phyloP scores from a whole-genome alignment of 805 yeast genomes.

The Blastobotrys terrestris region DNA sequence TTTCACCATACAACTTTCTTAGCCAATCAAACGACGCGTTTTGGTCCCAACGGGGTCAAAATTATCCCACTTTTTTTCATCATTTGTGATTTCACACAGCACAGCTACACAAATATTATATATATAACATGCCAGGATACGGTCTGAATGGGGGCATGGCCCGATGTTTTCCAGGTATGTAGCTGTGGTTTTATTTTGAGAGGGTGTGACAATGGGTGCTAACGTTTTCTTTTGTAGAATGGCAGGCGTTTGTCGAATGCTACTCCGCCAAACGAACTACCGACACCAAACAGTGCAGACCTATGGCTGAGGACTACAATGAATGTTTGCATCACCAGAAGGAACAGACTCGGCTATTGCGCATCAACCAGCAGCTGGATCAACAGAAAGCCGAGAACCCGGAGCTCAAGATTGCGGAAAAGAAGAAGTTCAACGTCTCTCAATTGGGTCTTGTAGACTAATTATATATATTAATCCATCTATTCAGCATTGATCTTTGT shows the following conservation, averaged over 20 bases:
- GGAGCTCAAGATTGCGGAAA: constrained; percentile 20
- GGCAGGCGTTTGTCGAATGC: constrained; percentile 44
- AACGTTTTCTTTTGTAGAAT: constrained; percentile 25
- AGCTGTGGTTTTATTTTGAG: not conserved
- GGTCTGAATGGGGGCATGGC: constrained; percentile 30
- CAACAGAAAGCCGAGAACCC: constrained; percentile 20
- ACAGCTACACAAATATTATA: too few relatives aligned
- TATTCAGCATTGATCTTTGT: not conserved
- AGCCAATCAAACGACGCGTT: not conserved
- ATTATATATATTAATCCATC: not conserved
- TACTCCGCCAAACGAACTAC: constrained; percentile 36
- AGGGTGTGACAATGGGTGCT: not conserved
- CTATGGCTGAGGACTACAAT: constrained; percentile 41
- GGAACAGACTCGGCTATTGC: constrained; percentile 32
- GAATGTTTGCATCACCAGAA: constrained; percentile 47
- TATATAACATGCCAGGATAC: constrained; percentile 28
- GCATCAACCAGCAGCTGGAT: constrained; percentile 25
- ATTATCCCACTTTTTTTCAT: too few relatives aligned
- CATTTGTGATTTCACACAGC: too few relatives aligned
- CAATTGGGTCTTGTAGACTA: constrained; percentile 21
- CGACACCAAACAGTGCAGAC: constrained; percentile 35
- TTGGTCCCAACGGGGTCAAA: not conserved
- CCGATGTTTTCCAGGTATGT: constrained; percentile 8
- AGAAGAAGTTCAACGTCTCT: constrained; percentile 22
- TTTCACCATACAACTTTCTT: not conserved